Evolutionary conservation across 176 grass and related monocot species (phyloP).

Genomic region (Triticum turgidum): DNA sequence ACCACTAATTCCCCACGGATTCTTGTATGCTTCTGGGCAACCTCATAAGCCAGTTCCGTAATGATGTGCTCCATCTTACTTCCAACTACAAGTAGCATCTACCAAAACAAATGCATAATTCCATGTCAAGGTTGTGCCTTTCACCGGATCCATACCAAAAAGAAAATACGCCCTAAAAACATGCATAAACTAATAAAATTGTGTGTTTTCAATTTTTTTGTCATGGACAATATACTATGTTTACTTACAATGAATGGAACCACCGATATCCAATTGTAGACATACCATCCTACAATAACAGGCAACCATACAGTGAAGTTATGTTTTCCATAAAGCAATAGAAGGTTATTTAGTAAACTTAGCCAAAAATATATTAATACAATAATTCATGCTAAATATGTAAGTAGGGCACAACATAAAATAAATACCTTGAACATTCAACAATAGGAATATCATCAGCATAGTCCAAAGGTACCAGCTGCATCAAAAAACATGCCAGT

Average conservation of each 20-base stretch:
- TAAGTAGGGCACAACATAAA: background rate
- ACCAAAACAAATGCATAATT: background rate
- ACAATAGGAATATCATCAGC: conserved; percentile 76
- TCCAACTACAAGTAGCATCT: conserved; percentile 66
- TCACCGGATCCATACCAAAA: too few relatives aligned
- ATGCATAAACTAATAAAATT: background rate
- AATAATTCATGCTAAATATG: background rate
- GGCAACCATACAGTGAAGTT: background rate
- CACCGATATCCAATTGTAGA: conserved; percentile 67
- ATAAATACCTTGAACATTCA: conserved; percentile 70
- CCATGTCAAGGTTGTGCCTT: background rate
- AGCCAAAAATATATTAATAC: background rate
- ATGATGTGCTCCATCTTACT: conserved; percentile 92
- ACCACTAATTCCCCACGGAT: conserved; percentile 62
- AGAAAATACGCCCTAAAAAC: background rate
- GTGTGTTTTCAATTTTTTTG: background rate
- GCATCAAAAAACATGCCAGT: conserved; percentile 8
- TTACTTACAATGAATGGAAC: conserved; percentile 76
- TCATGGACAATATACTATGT: background rate
- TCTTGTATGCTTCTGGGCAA: conserved; percentile 49
- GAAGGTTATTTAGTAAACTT: background rate
- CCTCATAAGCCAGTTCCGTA: conserved; percentile 58
- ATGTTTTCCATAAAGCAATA: background rate
- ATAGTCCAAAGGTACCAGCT: conserved; percentile 88
- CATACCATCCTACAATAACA: conserved; percentile 57